Base-by-base conservation (phyloP, 2,329 filamentous ascomycete genomes). In the Fusarium anthophilum region DNA sequence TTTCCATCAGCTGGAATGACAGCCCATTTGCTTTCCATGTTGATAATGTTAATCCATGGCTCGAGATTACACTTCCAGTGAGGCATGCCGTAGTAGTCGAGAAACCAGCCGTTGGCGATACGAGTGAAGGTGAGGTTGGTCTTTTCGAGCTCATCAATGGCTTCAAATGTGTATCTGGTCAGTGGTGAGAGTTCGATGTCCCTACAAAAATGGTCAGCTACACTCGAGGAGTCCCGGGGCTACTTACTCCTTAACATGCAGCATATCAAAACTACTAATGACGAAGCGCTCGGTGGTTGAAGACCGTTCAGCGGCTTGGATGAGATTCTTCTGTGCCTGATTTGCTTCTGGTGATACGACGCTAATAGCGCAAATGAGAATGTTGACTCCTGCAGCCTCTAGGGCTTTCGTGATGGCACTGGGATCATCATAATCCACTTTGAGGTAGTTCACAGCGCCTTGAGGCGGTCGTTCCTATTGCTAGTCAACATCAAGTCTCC, bases 71-170 rank as follows among this genome's bases (percentile, higher is more conserved):
- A 72, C 38, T 74, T 63, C 63, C 75, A 70, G 24, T 63, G 18
- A 0, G 77, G 78, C 70, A 78, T 70, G 24, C 75, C 78, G 5
- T 77, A 80, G 59, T 79, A 80, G 35, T 80, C 78, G 3, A 77
- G 63, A 44, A 80, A 79, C 68, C 71, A 77, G 3, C 76, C 77
- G 17, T 72, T 77, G 4, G 43, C 54, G 3, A 79, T 48, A 6
- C 75, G 77, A 0, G 77, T 79, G 17, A 71, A 76, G 0, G 8
- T 32, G 0, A 76, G 55, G 3, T 22, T 28, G 0, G 72, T 76
- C 9, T 69, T 61, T 15, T 73, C 69, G 2, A 76, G 66, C 28
- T 72, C 48, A 0, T 67, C 62, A 0, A 76, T 71, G 5, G 78
- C 77, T 20, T 77, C 72, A 28, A 79, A 79, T 1, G 75, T 74